Percentiles rank a stretch among this genome's conserved stretches.
Evolutionary conservation across 73 alveolate genomes (phyloP).

Genomic region (Effrenium voratum): DNA sequence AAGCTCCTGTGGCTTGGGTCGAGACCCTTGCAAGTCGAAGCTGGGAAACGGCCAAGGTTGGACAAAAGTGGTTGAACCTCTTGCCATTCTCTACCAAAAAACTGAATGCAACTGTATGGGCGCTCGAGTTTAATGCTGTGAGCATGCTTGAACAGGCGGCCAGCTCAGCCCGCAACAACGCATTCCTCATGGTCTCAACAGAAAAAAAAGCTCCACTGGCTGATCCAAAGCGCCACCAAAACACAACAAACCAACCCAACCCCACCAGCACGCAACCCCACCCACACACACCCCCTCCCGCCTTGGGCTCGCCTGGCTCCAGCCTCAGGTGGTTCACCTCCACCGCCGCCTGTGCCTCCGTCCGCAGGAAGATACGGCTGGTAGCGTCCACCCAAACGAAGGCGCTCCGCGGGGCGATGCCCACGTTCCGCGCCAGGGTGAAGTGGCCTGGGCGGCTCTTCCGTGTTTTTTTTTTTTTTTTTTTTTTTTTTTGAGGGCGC

Average conservation of each 20-base stretch:
- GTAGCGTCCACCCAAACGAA: constrained; percentile 44
- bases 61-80: no score
- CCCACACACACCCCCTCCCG: background rate
- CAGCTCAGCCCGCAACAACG: no score
- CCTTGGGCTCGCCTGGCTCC: background rate
- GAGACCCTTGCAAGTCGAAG: background rate
- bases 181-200: no score
- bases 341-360: background rate
- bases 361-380: constrained; percentile 41
- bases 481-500: no score
- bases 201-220: constrained; percentile 26
- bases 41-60: no score
- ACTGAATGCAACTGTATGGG: no score
- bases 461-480: no score
- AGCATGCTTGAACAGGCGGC: no score
- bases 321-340: constrained; percentile 60
- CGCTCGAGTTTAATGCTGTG: no score
- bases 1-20: constrained; percentile 2
- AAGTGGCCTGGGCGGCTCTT: no score
- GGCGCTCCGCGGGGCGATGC: constrained; percentile 29
- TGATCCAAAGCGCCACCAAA: background rate
- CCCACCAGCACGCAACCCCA: background rate
- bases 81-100: no score
- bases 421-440: constrained; percentile 28
- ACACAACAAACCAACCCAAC: background rate